Evolutionary conservation across 2,329 filamentous ascomycete genomes (phyloP).

Genomic region (Aspergillus neotritici): DNA sequence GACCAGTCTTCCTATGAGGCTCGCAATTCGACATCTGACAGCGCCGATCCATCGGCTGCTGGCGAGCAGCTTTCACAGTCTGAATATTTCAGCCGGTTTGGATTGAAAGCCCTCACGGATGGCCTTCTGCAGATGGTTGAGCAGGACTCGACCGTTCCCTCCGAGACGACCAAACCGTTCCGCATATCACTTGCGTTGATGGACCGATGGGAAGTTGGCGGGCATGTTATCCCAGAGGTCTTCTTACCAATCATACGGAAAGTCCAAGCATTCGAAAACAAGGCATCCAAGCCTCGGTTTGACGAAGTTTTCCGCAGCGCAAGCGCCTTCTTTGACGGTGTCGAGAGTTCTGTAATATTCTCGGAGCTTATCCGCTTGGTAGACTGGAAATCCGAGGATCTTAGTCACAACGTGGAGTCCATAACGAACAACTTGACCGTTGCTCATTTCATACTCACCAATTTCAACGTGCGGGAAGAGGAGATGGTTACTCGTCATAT

Average conservation of each 20-base stretch:
- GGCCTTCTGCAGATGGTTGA: slow-evolving; percentile 74
- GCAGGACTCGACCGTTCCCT: slow-evolving; percentile 47
- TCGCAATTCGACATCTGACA: slow-evolving; percentile 23
- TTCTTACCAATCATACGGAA: slow-evolving; percentile 82
- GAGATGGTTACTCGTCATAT: slow-evolving; percentile 89
- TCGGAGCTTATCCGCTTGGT: slow-evolving; percentile 69
- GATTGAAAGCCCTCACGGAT: slow-evolving; percentile 65
- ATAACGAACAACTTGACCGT: slow-evolving; percentile 61
- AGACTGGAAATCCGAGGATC: slow-evolving; percentile 46
- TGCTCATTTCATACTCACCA: slow-evolving; percentile 71
- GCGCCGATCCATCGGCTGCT: slow-evolving; percentile 23
- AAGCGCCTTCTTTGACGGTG: slow-evolving; percentile 93
- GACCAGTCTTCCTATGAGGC: slow-evolving; percentile 30
- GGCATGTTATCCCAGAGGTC: slow-evolving; percentile 77
- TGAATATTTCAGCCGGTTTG: slow-evolving; percentile 77
- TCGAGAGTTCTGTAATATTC: slow-evolving; percentile 91
- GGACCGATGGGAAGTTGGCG: slow-evolving; percentile 97
- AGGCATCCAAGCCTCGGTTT: slow-evolving; percentile 65
- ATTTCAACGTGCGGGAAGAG: slow-evolving; percentile 92
- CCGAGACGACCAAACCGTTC: slow-evolving; percentile 76
- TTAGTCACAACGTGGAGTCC: slow-evolving; percentile 46
- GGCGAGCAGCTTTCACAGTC: slow-evolving; percentile 54
- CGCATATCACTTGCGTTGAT: slow-evolving; percentile 90
- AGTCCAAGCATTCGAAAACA: slow-evolving; percentile 66
- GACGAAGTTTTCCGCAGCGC: slow-evolving; percentile 86